Evolutionary conservation across 805 yeast species (phyloP).

Genomic region (Yarrowia bubula): DNA sequence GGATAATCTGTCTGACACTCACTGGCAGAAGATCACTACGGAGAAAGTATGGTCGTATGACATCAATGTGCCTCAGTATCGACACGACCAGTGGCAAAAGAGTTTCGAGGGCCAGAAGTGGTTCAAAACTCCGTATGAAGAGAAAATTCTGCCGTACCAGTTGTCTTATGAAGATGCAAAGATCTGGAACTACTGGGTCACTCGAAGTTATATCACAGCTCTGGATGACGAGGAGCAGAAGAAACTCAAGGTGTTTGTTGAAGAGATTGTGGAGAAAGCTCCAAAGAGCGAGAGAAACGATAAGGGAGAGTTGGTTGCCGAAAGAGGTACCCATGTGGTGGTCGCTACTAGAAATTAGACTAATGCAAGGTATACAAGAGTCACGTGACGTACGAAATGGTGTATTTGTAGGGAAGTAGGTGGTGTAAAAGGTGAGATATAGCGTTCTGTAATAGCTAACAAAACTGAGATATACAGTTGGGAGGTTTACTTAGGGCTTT

Average conservation of each 20-base stretch:
- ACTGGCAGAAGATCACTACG: conserved; percentile 44
- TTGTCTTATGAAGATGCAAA: conserved; percentile 37
- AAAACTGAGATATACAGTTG: no score
- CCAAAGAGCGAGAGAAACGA: background rate
- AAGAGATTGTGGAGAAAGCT: background rate
- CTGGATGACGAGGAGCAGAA: conserved; percentile 43
- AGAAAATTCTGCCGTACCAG: conserved; percentile 40
- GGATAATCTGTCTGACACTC: conserved; percentile 34
- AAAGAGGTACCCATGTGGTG: conserved; percentile 10
- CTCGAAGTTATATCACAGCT: conserved; percentile 54
- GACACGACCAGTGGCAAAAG: conserved; percentile 46
- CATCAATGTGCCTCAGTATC: conserved; percentile 54
- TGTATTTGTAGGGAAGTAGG: no score
- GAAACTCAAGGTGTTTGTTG: background rate
- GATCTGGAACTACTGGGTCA: conserved; percentile 52
- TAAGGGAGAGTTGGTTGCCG: background rate
- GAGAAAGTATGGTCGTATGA: conserved; percentile 44
- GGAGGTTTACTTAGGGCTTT: no score
- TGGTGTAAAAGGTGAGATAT: no score
- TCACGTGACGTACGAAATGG: no score
- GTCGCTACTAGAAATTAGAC: background rate
- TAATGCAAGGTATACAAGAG: no score
- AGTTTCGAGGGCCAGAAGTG: conserved; percentile 38
- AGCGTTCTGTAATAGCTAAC: no score
- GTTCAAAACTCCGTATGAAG: conserved; percentile 42